Percentiles rank a stretch among this genome's conserved stretches.
These are phyloP conservation scores for Trametes meyenii DNA, from an alignment of 768 basidiomycete species.

Conservation along the genomic window DNA sequence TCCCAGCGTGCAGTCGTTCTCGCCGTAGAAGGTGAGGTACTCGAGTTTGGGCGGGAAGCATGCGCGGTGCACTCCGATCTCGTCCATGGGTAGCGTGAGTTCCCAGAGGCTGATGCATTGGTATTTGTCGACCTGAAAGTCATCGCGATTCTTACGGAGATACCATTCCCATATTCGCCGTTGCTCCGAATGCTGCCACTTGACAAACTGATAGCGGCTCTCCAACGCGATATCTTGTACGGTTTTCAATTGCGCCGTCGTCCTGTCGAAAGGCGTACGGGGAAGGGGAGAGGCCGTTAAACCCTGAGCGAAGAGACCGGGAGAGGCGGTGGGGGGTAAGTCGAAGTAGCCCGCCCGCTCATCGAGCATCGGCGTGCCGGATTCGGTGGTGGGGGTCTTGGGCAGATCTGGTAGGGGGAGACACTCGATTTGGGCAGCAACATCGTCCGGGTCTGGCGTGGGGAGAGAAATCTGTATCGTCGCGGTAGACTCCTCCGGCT, in stretches of 20 bases:
- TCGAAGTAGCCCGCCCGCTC: constrained; percentile 49
- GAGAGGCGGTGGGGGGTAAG: constrained; percentile 34
- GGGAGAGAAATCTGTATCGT: constrained; percentile 29
- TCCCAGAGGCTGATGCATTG: constrained; percentile 85
- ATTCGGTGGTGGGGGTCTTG: constrained; percentile 43
- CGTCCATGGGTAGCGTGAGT: constrained; percentile 75
- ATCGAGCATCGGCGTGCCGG: constrained; percentile 30
- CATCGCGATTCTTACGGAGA: constrained; percentile 79
- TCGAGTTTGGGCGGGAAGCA: constrained; percentile 77
- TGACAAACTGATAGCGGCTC: constrained; percentile 67
- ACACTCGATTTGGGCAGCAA: constrained; percentile 70
- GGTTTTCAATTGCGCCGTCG: constrained; percentile 56
- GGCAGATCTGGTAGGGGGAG: constrained; percentile 41
- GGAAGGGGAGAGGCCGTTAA: constrained; percentile 35
- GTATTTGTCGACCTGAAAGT: constrained; percentile 90
- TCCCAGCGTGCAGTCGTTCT: constrained; percentile 90
- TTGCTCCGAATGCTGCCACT: constrained; percentile 85
- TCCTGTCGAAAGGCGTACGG: constrained; percentile 39
- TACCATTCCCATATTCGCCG: constrained; percentile 97
- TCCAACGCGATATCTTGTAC: constrained; percentile 72
- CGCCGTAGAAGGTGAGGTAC: constrained; percentile 87
- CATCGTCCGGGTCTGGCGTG: constrained; percentile 43
- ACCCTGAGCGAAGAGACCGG: constrained; percentile 33
- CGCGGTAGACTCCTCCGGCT: constrained; percentile 45
- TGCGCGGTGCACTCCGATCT: constrained; percentile 66